Conservation (phyloP, 176 grass and related monocot genomes). For the Avena eriantha region DNA sequence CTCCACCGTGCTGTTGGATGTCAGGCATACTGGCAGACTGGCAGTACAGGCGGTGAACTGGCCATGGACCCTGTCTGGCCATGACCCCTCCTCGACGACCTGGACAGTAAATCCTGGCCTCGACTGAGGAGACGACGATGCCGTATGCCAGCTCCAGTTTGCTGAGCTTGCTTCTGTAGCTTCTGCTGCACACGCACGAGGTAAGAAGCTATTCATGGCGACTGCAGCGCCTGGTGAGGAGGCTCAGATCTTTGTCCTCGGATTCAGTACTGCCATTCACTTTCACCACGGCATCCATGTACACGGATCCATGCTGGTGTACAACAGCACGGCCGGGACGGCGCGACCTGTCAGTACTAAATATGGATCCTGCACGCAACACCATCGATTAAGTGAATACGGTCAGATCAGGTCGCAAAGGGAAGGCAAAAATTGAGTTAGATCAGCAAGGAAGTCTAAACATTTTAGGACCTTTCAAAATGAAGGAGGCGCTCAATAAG, state of each 20-base stretch:
- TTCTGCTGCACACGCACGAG: not conserved
- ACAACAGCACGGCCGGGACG: slow-evolving; percentile 9
- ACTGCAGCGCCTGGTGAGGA: not conserved
- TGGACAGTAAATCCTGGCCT: not conserved
- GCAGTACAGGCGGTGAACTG: not conserved
- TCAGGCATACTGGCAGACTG: not conserved
- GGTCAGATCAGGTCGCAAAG: too few species aligned
- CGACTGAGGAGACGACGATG: not conserved
- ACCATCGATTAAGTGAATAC: not conserved
- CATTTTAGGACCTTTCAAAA: too few species aligned
- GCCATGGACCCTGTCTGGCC: not conserved
- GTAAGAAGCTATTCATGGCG: not conserved
- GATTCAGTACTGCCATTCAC: not conserved
- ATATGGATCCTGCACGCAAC: not conserved
- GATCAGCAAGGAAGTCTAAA: too few species aligned
- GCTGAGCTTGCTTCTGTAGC: not conserved
- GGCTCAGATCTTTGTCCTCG: slow-evolving; percentile 31
- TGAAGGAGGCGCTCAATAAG: too few species aligned
- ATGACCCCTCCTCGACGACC: not conserved
- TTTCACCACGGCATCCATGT: slow-evolving; percentile 14
- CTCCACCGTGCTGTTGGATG: not conserved
- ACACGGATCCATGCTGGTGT: not conserved
- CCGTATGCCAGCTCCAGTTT: slow-evolving; percentile 6
- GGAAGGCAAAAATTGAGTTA: too few species aligned
- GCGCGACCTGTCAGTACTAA: slow-evolving; percentile 20